A percentile compares a stretch with the other conserved stretches of the same genome.
Evolutionary conservation across 176 grass and related monocot genomes (phyloP).

Genomic region (Oryza australiensis): DNA sequence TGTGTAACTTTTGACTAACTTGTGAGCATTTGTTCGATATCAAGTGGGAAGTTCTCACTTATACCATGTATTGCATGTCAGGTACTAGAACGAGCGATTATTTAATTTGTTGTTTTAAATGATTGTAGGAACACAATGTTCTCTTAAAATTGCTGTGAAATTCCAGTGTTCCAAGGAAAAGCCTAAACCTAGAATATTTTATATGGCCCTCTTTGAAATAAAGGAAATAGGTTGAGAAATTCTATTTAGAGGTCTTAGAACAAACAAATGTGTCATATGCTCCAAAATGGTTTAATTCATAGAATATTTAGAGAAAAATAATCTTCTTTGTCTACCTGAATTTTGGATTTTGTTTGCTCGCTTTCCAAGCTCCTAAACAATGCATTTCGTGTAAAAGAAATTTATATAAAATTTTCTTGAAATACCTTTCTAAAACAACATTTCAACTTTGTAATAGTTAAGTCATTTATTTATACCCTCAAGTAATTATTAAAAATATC

Average conservation of each 20-base stretch:
- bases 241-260: neutral
- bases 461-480: no score
- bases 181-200: neutral
- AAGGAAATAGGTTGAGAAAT: neutral
- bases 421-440: no score
- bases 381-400: no score
- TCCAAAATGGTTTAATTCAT: neutral
- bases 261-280: no score
- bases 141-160: neutral
- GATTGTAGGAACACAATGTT: neutral
- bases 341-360: no score
- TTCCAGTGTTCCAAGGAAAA: neutral
- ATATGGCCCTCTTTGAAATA: neutral
- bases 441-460: no score
- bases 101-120: neutral
- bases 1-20: neutral
- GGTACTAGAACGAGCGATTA: no score
- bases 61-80: neutral
- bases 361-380: no score
- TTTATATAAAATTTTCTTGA: no score
- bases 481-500: no score
- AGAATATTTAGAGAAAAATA: neutral
- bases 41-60: neutral
- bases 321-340: neutral
- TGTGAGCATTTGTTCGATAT: neutral